Base-by-base conservation (phyloP, 1,139 yeast species). In the Debaryomycetaceae sp. region DNA sequence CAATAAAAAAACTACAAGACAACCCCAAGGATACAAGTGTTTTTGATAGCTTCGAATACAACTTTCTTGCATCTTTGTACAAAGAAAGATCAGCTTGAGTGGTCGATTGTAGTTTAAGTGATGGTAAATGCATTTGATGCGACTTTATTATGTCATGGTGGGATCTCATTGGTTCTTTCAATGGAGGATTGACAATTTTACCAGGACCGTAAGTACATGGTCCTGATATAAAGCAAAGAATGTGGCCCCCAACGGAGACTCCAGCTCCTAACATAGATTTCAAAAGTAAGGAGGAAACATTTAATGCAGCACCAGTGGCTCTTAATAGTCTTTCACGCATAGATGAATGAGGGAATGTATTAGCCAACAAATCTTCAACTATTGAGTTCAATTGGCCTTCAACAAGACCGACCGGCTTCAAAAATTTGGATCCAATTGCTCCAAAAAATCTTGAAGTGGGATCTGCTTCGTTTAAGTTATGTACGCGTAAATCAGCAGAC, bases 251-350 rank as follows among this genome's bases (percentile, higher is more conserved):
- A 8, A 76, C 65, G 1, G 76, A 64, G 5, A 52, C 45, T 6
- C 50, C 52, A 7, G 66, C 68, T 1, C 74, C 75, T 31, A 71
- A 51, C 14, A 70, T 55, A 1, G 73, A 56, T 39, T 73, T 74
- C 28, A 83, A 55, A 8, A 84, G 53, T 34, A 73, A 65, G 1
- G 77, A 56, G 0, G 87, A 84, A n/a, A 83, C 63, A 46, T 79
- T 78, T 26, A 85, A 50, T 3, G 91, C 91, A 32, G 79, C 58
- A 0, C 92, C 94, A 0, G 88, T 81, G 19, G 83, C 70, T 48
- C 91, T 67, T 19, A 65, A 65, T 2, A 76, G 70, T 51, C 94
- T 70, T 45, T 74, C 73, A 40, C 65, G 67, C 35, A 69, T 67
- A 16, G 55, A 55, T 6, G 64, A 55, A 38, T 70, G 70, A 1